Evolutionary conservation across 2,329 filamentous ascomycete genomes (phyloP).

Genomic region (Cladophialophora exuberans): DNA sequence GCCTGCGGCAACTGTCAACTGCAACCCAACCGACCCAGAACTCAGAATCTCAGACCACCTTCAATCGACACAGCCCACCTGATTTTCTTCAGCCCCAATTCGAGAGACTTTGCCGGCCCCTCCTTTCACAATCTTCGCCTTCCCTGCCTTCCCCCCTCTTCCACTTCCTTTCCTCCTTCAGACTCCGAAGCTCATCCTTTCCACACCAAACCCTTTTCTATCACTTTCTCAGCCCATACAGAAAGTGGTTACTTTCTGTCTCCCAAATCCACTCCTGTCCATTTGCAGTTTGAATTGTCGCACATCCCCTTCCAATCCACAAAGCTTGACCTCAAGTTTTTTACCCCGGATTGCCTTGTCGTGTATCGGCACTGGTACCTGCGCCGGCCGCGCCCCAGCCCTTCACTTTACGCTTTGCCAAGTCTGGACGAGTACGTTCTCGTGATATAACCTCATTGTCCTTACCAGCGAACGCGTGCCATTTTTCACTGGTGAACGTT

Average conservation of each 20-base stretch:
- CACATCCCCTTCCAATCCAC: slow-evolving; percentile 28
- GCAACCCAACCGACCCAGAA: slow-evolving; percentile 13
- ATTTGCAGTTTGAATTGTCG: slow-evolving; percentile 29
- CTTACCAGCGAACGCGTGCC: not conserved
- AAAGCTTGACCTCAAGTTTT: slow-evolving; percentile 30
- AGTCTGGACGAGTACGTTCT: too few relatives aligned
- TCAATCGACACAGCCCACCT: not conserved
- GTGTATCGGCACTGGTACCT: slow-evolving; percentile 14
- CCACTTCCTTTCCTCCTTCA: slow-evolving; percentile 17
- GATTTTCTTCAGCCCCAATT: not conserved
- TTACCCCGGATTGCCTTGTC: slow-evolving; percentile 26
- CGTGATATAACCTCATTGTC: slow-evolving; percentile 1
- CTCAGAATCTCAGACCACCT: slow-evolving; percentile 13
- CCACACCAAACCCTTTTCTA: slow-evolving; percentile 30
- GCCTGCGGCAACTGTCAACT: not conserved
- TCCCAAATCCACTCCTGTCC: slow-evolving; percentile 31
- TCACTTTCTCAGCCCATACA: slow-evolving; percentile 26
- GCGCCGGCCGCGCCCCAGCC: slow-evolving; percentile 20
- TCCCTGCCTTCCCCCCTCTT: slow-evolving; percentile 3
- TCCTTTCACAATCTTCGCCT: slow-evolving; percentile 4
- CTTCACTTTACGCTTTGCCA: not conserved
- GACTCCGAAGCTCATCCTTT: slow-evolving; percentile 8
- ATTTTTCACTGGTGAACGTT: slow-evolving; percentile 6
- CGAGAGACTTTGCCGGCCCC: slow-evolving; percentile 12
- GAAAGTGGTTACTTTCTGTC: slow-evolving; percentile 31